phyloP scores from a whole-genome alignment of 768 basidiomycete species.

The Phylloporus sp. region DNA sequence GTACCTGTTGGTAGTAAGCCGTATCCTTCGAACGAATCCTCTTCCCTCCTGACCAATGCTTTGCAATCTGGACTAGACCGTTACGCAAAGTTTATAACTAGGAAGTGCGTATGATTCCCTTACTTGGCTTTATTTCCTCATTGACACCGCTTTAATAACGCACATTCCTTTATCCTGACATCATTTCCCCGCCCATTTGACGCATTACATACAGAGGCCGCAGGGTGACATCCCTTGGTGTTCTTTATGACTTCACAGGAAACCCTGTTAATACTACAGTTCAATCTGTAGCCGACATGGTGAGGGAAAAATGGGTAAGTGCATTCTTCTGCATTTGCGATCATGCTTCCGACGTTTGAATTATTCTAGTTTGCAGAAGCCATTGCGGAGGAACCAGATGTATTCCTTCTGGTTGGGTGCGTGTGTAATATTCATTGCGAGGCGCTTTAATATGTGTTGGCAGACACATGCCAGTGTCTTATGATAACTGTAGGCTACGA shows the following conservation, averaged over 20 bases:
- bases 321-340: not conserved
- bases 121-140: too few species aligned
- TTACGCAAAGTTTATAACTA: constrained; percentile 69
- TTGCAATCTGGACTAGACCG: constrained; percentile 40
- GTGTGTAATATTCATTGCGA: constrained; percentile 10
- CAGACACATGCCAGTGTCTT: constrained; percentile 80
- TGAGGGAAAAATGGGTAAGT: constrained; percentile 72
- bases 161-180: not conserved
- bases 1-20: constrained; percentile 44
- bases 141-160: not conserved
- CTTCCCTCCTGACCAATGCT: constrained; percentile 27
- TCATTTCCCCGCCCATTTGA: not conserved
- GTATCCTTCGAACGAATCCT: not conserved
- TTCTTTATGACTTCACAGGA: constrained; percentile 72
- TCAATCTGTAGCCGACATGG: constrained; percentile 69
- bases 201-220: constrained; percentile 44
- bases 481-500: constrained; percentile 55
- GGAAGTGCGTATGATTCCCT: constrained; percentile 45
- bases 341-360: not conserved
- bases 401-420: constrained; percentile 72
- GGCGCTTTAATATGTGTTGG: not conserved
- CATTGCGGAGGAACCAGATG: constrained; percentile 75
- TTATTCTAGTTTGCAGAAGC: constrained; percentile 64
- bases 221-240: constrained; percentile 74
- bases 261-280: constrained; percentile 72